Evolutionary conservation across 108 stramenopile species (phyloP).

Genomic region (Cylindrotheca fusiformis): DNA sequence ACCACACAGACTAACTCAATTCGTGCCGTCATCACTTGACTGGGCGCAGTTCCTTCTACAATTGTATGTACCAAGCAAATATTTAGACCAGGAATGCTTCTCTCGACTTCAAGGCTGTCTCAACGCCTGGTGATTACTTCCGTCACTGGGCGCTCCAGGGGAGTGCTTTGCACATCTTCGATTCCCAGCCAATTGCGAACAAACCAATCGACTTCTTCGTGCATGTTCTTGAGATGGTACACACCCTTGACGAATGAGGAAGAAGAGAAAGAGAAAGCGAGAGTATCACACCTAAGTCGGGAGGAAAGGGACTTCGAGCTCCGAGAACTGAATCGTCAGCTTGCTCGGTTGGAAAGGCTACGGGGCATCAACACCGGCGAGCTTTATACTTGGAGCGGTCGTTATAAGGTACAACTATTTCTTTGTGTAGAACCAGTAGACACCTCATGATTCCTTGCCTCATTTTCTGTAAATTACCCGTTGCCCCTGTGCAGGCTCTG

Average conservation of each 20-base stretch:
- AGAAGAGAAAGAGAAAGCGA: conserved; percentile 68
- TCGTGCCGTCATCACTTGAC: no score
- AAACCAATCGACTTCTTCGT: no score
- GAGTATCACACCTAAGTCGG: conserved; percentile 56
- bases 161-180: no score
- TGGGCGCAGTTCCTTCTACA: no score
- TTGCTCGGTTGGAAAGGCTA: conserved; percentile 66
- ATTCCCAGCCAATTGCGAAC: no score
- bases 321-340: conserved; percentile 66
- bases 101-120: no score
- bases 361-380: conserved; percentile 88
- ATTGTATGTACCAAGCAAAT: no score
- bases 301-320: conserved; percentile 79
- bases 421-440: neutral
- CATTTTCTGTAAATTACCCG: neutral
- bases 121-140: no score
- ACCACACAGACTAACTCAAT: no score
- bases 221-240: conserved; percentile 59
- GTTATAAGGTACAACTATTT: conserved; percentile 47
- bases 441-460: neutral
- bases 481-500: conserved; percentile 21
- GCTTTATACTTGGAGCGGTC: conserved; percentile 73
- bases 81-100: no score
- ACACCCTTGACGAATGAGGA: conserved; percentile 79
- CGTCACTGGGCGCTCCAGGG: no score